Percentiles rank a stretch among this genome's conserved stretches.
phyloP scores from a whole-genome alignment of 1,284 basidiomycete species.

The Porogramme epimiltina region DNA sequence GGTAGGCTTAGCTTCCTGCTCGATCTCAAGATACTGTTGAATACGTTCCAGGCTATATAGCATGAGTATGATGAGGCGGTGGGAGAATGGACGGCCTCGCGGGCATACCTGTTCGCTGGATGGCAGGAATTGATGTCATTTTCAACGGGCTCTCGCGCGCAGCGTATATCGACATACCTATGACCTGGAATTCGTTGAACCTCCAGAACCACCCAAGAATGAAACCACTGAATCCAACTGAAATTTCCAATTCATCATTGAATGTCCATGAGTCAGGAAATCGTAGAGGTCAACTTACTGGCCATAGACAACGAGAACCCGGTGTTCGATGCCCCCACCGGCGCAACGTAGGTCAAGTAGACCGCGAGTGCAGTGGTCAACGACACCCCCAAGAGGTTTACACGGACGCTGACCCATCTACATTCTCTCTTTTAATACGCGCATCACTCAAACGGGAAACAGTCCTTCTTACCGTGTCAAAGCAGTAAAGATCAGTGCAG shows the following conservation, averaged over 20 bases:
- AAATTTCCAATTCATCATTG: background rate
- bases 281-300: constrained; percentile 26
- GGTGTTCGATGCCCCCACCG: constrained; percentile 43
- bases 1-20: constrained; percentile 63
- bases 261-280: background rate
- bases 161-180: constrained; percentile 35
- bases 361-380: constrained; percentile 54
- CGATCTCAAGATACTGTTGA: constrained; percentile 68
- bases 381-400: constrained; percentile 49
- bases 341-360: constrained; percentile 51
- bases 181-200: constrained; percentile 60
- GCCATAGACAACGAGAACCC: constrained; percentile 55
- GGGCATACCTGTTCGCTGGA: constrained; percentile 9
- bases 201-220: constrained; percentile 57
- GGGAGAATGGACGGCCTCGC: too few relatives aligned
- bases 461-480: constrained; percentile 48
- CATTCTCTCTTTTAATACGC: background rate
- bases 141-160: background rate
- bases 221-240: constrained; percentile 57
- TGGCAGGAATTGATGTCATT: background rate
- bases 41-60: constrained; percentile 35
- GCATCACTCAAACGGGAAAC: too few relatives aligned
- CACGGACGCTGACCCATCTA: constrained; percentile 25
- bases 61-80: background rate
- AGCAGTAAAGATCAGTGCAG: constrained; percentile 51